phyloP scores from a whole-genome alignment of 495 filamentous ascomycete genomes.

The Aspergillus mulundensis region DNA sequence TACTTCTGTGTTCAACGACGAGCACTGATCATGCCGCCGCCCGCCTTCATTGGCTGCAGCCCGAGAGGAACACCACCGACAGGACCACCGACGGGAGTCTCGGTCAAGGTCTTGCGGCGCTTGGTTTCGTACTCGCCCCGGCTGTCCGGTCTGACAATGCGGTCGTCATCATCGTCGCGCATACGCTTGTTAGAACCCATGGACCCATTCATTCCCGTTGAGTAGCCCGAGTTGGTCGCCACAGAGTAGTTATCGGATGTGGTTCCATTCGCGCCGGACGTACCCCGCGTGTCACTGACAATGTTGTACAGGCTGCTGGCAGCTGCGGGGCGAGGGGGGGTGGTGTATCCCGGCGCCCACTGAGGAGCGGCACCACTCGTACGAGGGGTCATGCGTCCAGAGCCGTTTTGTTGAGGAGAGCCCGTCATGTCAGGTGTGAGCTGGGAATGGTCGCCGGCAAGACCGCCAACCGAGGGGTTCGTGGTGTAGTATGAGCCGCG shows the following conservation, averaged over 20 bases:
- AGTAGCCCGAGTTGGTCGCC: conserved; percentile 49
- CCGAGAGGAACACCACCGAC: conserved; percentile 37
- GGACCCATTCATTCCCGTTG: conserved; percentile 62
- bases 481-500: conserved; percentile 73
- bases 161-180: conserved; percentile 73
- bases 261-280: conserved; percentile 57
- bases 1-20: conserved; percentile 29
- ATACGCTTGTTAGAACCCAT: conserved; percentile 70
- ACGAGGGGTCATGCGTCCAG: conserved; percentile 83
- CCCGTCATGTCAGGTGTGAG: conserved; percentile 80
- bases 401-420: conserved; percentile 81
- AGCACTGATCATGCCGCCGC: conserved; percentile 34
- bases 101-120: conserved; percentile 75
- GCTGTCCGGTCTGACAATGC: conserved; percentile 65
- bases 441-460: conserved; percentile 74
- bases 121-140: conserved; percentile 67
- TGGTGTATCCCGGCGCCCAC: conserved; percentile 74
- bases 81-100: conserved; percentile 48
- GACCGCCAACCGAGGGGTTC: conserved; percentile 56
- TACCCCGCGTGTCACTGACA: conserved; percentile 76
- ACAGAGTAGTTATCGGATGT: conserved; percentile 64
- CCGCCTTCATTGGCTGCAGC: conserved; percentile 44
- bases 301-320: conserved; percentile 86
- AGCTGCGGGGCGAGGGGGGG: conserved; percentile 68
- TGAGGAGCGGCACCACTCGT: conserved; percentile 64